Percentiles rank a stretch among this genome's conserved stretches.
phyloP scores from a whole-genome alignment of 306 rosid species.

The Prunus fruticosa region DNA sequence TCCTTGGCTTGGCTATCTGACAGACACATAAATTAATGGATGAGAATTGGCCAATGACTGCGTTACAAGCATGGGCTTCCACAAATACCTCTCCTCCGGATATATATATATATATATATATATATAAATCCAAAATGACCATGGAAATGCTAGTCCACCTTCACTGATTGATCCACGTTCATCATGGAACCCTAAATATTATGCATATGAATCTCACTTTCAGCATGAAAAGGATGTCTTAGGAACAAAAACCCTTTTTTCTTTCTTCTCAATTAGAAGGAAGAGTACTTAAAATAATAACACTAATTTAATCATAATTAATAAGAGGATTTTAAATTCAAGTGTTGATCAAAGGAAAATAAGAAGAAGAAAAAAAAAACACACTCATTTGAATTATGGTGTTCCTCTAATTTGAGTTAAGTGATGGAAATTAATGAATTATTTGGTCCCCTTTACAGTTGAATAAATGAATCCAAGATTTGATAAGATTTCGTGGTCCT shows the following conservation, averaged over 20 bases:
- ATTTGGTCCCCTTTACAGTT: conserved; percentile 31
- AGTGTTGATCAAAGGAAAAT: no score
- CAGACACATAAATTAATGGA: neutral
- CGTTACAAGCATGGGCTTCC: neutral
- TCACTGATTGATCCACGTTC: neutral
- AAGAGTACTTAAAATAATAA: no score
- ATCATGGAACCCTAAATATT: neutral
- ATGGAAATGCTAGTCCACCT: neutral
- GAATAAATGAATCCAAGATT: conserved; percentile 38
- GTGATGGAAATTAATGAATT: neutral
- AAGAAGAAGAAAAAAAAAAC: neutral
- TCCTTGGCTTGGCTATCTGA: neutral
- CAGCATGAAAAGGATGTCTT: neutral
- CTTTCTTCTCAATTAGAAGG: neutral
- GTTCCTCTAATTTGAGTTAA: no score
- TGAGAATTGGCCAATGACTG: conserved; percentile 4
- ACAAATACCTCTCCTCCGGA: neutral
- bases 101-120: neutral
- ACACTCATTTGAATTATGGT: neutral
- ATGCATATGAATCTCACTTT: neutral
- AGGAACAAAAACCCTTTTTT: neutral
- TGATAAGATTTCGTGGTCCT: conserved; percentile 42
- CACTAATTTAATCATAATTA: no score
- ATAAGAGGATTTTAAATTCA: no score
- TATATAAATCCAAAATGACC: neutral